Evolutionary conservation across 2,329 filamentous ascomycete genomes (phyloP), one percentile per base, ranked within the genome.

Genomic region (Fusarium cicatricum): DNA sequence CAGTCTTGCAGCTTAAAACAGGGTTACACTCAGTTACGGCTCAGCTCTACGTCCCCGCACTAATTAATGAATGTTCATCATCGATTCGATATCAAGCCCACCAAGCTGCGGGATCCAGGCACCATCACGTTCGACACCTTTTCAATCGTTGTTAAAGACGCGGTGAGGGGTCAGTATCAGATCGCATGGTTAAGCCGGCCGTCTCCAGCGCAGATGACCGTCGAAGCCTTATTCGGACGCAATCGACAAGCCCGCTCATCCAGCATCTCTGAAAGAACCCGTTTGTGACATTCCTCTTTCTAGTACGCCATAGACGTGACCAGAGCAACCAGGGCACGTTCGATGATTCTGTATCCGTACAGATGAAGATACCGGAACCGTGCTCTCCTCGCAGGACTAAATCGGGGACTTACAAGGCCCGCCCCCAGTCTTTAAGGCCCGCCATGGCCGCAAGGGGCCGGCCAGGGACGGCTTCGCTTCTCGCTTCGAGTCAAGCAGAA

Each of bases 381-480:
- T 52, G 45, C 36, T 52, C n/a, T 55, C 33, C 21, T 56, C 42
- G 23, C 28, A 37, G 34, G 34, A 59, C 39, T 28, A 58, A 46
- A 51, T 38, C 41, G 54, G 55, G 45, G 39, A 51, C 49, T 40
- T 42, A 39, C 21, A 28, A 50, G 29, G 38, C 15, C 36, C 50
- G 31, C 23, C 40, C 54, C 48, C 58, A 46, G 16, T 36, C 12
- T 12, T 14, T 3, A 32, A 32, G 53, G 44, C 53, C 47, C 58
- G 47, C 60, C 43, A 55, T 44, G 52, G 55, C 52, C 57, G 61
- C 55, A 57, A 66, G 58, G 58, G 63, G 61, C 52, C 56, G 63
- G 59, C 45, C 63, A 66, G 58, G 64, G 64, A 63, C 64, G 61
- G 52, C 55, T 60, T 64, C 60, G 57, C 53, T 65, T 65, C 52